Evolutionary conservation across 2,329 filamentous ascomycete species (phyloP).

Genomic region (Monosporascus cannonballus): DNA sequence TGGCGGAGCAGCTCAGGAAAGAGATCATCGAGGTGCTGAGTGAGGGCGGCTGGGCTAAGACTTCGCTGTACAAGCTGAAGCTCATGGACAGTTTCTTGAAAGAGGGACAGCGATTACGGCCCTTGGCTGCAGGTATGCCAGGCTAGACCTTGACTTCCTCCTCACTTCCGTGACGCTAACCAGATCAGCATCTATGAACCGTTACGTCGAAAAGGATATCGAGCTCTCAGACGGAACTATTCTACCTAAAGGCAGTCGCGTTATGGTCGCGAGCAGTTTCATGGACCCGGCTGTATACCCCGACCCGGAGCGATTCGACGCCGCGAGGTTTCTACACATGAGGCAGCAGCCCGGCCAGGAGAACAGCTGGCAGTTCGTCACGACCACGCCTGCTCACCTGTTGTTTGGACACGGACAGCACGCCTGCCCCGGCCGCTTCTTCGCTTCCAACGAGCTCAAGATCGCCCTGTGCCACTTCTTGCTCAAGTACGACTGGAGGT

Average conservation of each 20-base stretch:
- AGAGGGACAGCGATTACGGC: slow-evolving; percentile 28
- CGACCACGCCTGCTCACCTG: slow-evolving; percentile 25
- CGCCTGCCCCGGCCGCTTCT: slow-evolving; percentile 26
- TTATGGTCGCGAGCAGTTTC: slow-evolving; percentile 24
- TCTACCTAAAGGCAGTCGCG: slow-evolving; percentile 20
- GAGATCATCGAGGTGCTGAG: slow-evolving; percentile 33
- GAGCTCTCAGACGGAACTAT: slow-evolving; percentile 23
- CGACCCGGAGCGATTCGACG: slow-evolving; percentile 24
- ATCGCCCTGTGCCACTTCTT: slow-evolving; percentile 20
- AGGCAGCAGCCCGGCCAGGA: slow-evolving; percentile 24
- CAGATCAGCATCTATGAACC: slow-evolving; percentile 23
- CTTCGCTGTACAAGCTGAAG: slow-evolving; percentile 26
- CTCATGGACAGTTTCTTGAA: slow-evolving; percentile 37
- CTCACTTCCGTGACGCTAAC: background rate
- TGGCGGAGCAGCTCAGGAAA: slow-evolving; percentile 35
- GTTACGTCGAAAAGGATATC: slow-evolving; percentile 20
- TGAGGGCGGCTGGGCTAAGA: slow-evolving; percentile 27
- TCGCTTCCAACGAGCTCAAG: slow-evolving; percentile 32
- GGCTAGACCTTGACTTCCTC: background rate
- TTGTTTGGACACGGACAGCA: slow-evolving; percentile 36
- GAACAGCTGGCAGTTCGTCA: slow-evolving; percentile 30
- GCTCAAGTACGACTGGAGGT: slow-evolving; percentile 28
- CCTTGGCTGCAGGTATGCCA: slow-evolving; percentile 21
- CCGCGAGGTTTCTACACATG: slow-evolving; percentile 22
- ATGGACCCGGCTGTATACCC: slow-evolving; percentile 20